Evolutionary conservation across 257 asterid species (phyloP).

Genomic region (Fraxinus cuspidata): DNA sequence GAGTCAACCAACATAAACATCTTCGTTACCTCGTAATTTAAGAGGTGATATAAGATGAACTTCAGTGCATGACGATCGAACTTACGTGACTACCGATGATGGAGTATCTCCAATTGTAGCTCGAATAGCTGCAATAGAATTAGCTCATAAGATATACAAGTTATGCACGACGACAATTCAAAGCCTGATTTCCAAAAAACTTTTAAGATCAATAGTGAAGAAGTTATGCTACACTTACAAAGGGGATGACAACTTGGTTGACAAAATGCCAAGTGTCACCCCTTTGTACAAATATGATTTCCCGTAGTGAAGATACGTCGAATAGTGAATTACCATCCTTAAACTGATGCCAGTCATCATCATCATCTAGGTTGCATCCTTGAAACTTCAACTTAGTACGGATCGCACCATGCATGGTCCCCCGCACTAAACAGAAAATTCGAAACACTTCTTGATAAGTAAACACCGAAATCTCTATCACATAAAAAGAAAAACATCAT

Average conservation of each 20-base stretch:
- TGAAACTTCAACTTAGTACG: conserved; percentile 55
- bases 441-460: neutral
- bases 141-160: neutral
- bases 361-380: conserved; percentile 73
- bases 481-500: neutral
- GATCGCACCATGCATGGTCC: conserved; percentile 58
- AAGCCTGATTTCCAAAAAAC: too few relatives aligned
- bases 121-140: conserved; percentile 56
- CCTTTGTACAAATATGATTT: too few relatives aligned
- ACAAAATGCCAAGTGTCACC: too few relatives aligned
- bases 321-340: conserved; percentile 51
- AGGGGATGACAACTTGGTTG: too few relatives aligned
- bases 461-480: neutral
- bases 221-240: too few relatives aligned
- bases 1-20: conserved; percentile 17
- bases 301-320: neutral
- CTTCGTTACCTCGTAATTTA: neutral
- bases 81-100: conserved; percentile 48
- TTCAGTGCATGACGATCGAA: conserved; percentile 9
- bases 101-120: conserved; percentile 74
- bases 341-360: conserved; percentile 73
- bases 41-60: conserved; percentile 5
- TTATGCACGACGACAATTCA: neutral
- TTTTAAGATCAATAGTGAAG: neutral
- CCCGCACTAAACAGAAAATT: conserved; percentile 58